Base-by-base conservation (phyloP, 805 yeast genomes). In the Cyberlindnera maclurae region DNA sequence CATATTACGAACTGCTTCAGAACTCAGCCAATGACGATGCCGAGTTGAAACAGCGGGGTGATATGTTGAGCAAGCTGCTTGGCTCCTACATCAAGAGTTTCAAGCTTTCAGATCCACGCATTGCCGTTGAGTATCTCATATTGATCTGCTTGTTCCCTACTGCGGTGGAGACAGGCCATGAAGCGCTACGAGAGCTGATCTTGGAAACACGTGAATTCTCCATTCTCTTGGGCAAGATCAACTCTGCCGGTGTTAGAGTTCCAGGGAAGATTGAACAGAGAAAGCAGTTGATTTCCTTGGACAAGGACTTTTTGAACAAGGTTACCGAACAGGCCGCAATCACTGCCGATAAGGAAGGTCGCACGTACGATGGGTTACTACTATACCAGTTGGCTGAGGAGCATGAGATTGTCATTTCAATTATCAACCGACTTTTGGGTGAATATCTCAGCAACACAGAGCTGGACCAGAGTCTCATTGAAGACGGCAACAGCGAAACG, bases 321-420 rank as follows among this genome's bases (percentile, higher is more conserved):
- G 87, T 90, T 31, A 80, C 93, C 4, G 94, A 83, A 55, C 78
- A 77, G 43, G 88, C 95, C 22, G 97, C 97, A 3, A 70, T 70
- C 32, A 77, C 77, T 49, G 95, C 96, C 12, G 93, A 85, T 52
- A 93, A 86, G 49, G 97, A 89, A 52, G 97, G 97, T 7, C 73
- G 95, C 54, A 70, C 77, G 12, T 77, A 81, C 44, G 97, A 93
- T 55, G 85, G 96, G 15, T 72, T 93, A 44, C 67, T 85, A 41
- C 70, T 93, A 39, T 90, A 85, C 57, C 96, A 89, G 61, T 71
- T 90, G 47, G 77, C 95, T 34, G 94, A 85, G 60, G 95, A 89
- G 49, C 82, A 82, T 58, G 82, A 83, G 54, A 79, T 82, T 24
- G 97, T 87, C 12, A 72, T 90, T 8, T 60, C 73, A 2, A 71